These are phyloP conservation scores for Naganishia sp. DNA, from an alignment of 1,284 basidiomycete genomes.

Conservation along the genomic window DNA sequence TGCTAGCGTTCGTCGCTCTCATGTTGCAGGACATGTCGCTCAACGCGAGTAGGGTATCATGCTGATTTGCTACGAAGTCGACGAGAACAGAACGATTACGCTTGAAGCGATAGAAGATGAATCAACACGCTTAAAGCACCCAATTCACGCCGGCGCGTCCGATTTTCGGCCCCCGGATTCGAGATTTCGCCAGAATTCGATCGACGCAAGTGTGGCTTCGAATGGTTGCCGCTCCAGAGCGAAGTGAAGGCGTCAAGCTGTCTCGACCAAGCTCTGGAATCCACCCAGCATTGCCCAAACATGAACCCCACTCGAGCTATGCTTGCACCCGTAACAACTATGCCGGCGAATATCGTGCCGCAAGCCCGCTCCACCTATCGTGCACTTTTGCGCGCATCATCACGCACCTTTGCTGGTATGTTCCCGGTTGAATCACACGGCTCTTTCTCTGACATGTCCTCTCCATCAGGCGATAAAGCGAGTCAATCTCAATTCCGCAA, in stretches of 20 bases:
- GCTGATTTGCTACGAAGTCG: not conserved
- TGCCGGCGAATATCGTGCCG: constrained; percentile 15
- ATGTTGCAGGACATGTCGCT: constrained; percentile 12
- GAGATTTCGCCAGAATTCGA: not conserved
- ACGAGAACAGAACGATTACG: not conserved
- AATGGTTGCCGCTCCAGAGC: not conserved
- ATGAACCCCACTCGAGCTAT: constrained; percentile 15
- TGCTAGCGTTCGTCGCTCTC: not conserved
- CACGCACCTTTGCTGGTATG: constrained; percentile 49
- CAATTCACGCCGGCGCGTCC: too few species aligned
- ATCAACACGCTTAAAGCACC: constrained; percentile 9
- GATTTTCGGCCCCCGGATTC: not conserved
- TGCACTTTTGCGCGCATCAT: constrained; percentile 45
- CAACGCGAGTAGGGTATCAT: not conserved
- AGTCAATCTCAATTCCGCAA: constrained; percentile 41
- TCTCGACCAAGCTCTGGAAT: not conserved
- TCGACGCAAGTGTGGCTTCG: not conserved
- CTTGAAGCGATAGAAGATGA: constrained; percentile 7
- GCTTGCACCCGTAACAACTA: not conserved
- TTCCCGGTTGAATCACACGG: not conserved
- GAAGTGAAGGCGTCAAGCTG: not conserved
- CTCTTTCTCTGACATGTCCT: not conserved
- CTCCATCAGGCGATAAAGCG: constrained; percentile 41
- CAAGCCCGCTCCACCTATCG: constrained; percentile 49
- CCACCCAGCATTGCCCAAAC: not conserved